Evolutionary conservation across 345 rosid species (phyloP), one percentile per base, ranked within the genome.

Genomic region (Eutrema yunnanense): DNA sequence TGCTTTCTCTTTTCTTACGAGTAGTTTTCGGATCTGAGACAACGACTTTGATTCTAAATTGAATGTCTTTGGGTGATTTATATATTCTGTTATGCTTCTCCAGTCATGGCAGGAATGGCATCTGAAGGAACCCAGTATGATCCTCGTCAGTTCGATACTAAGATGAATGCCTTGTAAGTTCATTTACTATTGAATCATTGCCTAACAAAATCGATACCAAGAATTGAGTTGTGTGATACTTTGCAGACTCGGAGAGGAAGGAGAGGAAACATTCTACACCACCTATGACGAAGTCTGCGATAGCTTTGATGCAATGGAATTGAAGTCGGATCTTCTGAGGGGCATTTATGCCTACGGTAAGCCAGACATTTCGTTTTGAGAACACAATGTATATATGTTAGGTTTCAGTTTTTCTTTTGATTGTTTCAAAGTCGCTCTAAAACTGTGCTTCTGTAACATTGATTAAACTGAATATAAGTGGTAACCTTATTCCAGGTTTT

Each of bases 281-380:
- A 46, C 80, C 6, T 93, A 85, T 78, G 98, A 93, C 41, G 98
- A 93, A 69, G 92, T 85, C 42, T 81, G 82, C 49, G 98, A 93
- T 12, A 88, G 82, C 66, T 93, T 93, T 80, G 98, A 90, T 79
- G 65, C 86, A 2, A 93, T 93, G 98, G 96, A 87, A 6, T 53
- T 93, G 81, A 88, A 81, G 55, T 86, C 88, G 49, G 87, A 90
- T 76, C 97, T 90, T 77, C 80, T 93, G 13, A 79, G 98, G 77
- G 98, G 98, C 34, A 93, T 90, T 56, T 93, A 89, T 77, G 98
- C 96, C 19, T 93, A 93, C 74, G 98, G 97, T 93, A 79, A 2
- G 84, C n/a, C n/a, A n/a, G n/a, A n/a, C n/a, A n/a, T n/a, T n/a
- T n/a, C 80, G 30, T 19, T 9, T 52, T 48, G 19, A 48, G 11